Base-by-base conservation (phyloP, 257 asterid species). In the Solanum bukasovii region DNA sequence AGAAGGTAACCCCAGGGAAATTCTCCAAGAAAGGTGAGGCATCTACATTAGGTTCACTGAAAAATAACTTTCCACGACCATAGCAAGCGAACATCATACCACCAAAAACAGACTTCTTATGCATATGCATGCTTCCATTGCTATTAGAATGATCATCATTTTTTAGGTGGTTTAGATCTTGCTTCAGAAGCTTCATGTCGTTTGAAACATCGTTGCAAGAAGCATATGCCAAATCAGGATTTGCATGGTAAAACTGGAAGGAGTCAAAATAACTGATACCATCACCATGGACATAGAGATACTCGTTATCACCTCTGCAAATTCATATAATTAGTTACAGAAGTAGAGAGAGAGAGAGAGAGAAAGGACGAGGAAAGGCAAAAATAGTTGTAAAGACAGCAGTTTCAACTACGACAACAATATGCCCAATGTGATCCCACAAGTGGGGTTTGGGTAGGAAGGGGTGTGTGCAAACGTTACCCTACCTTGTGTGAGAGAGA, bases 231-330 rank as follows among this genome's bases (percentile, higher is more conserved):
- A 92, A 87, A 85, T 90, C 83, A 9, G 95, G 86, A 90, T 95
- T 93, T 37, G 98, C 87, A 70, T 89, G 68, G 87, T 92, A 96
- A 88, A 94, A 92, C 52, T 90, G 94, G 77, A 96, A 94, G 87
- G 92, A 87, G 67, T 94, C 96, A 75, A 93, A 96, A 21, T 95
- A 92, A 89, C 89, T 93, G 29, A 96, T 93, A 27, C 98, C 98
- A 33, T 42, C 35, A 42, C 93, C 94, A n/a, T 89, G 87, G 86
- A 95, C 96, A 67, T 71, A 94, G 33, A 96, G 93, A 90, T 93
- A 94, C 90, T 95, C 96, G 86, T 94, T 94, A 29, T 94, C 92
- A 88, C 97, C 98, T 79, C 98, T 94, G 93, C 27, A 90, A 89
- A n/a, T 79, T 79, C 23, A 5, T 27, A 14, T 9, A 44, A 44